phyloP scores from a whole-genome alignment of 495 filamentous ascomycete species.

The Xylaria nigripes region DNA sequence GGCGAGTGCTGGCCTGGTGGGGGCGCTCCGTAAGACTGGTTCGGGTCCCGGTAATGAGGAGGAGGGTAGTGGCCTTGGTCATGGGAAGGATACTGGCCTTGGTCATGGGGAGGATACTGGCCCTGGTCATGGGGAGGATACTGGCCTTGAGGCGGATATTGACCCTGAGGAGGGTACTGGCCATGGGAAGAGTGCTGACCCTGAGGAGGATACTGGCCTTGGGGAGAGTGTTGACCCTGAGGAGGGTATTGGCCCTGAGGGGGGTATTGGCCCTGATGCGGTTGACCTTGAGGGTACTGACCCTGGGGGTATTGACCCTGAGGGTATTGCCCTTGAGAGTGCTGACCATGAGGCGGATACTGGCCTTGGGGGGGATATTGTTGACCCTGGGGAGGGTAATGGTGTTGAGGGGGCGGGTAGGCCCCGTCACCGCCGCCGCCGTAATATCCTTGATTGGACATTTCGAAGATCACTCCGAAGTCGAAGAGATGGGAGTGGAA shows the following conservation, averaged over 20 bases:
- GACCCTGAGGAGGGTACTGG: slow-evolving; percentile 13
- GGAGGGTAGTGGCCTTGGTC: slow-evolving; percentile 15
- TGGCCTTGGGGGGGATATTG: slow-evolving; percentile 15
- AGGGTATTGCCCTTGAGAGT: slow-evolving; percentile 7
- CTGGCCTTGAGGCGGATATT: slow-evolving; percentile 12
- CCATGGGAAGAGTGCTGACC: slow-evolving; percentile 11
- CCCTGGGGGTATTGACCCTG: slow-evolving; percentile 8
- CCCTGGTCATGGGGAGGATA: slow-evolving; percentile 4
- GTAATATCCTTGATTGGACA: slow-evolving; percentile 25
- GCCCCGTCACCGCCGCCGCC: slow-evolving; percentile 11
- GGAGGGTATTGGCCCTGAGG: slow-evolving; percentile 12
- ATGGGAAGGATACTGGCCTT: slow-evolving; percentile 18
- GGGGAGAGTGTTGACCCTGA: slow-evolving; percentile 6
- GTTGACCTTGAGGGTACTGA: slow-evolving; percentile 7
- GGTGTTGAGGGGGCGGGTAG: slow-evolving; percentile 14
- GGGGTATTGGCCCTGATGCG: slow-evolving; percentile 9
- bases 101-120: slow-evolving; percentile 5
- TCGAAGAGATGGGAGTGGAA: background rate
- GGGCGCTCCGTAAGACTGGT: slow-evolving; percentile 15
- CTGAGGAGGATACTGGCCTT: slow-evolving; percentile 3
- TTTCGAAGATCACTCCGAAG: background rate
- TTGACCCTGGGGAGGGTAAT: slow-evolving; percentile 16
- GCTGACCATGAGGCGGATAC: slow-evolving; percentile 12
- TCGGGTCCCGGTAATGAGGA: slow-evolving; percentile 17
- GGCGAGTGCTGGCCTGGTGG: slow-evolving; percentile 18